Percentiles rank a stretch among this genome's conserved stretches.
Evolutionary conservation across 306 rosid species (phyloP).

Genomic region (Inga oerstediana): DNA sequence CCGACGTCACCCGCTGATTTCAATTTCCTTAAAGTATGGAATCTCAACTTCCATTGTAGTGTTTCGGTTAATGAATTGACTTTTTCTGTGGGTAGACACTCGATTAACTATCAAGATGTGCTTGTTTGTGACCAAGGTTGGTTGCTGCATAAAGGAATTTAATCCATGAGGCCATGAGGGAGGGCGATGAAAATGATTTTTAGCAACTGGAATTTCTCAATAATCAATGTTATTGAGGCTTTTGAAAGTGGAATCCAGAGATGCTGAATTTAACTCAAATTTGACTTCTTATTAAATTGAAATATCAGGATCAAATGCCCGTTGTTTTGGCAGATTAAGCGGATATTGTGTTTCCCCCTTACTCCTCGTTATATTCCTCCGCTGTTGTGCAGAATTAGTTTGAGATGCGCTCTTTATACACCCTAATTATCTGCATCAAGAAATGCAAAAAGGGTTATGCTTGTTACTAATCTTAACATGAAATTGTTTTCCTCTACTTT

Average conservation of each 20-base stretch:
- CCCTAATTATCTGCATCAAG: background rate
- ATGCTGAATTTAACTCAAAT: background rate
- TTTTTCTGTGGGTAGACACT: background rate
- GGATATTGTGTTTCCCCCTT: background rate
- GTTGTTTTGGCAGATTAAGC: background rate
- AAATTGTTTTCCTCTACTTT: background rate
- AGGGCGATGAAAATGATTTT: background rate
- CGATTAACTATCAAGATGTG: background rate
- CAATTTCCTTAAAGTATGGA: constrained; percentile 65
- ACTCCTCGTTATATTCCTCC: background rate
- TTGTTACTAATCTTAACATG: background rate
- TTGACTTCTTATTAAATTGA: background rate
- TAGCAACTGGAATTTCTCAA: background rate
- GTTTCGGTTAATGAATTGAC: background rate
- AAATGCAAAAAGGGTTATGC: background rate
- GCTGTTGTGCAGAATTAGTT: background rate
- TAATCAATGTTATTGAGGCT: background rate
- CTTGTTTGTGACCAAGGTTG: background rate
- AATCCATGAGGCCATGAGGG: background rate
- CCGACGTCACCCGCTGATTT: constrained; percentile 51
- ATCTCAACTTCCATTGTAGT: background rate
- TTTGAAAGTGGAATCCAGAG: background rate
- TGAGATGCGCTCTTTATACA: background rate
- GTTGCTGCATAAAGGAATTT: background rate
- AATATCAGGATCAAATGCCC: background rate